Percentiles rank a stretch among this genome's conserved stretches.
These are phyloP conservation scores for Leishmania tropica DNA, from an alignment of 208 protist genomes.

Conservation along the genomic window DNA sequence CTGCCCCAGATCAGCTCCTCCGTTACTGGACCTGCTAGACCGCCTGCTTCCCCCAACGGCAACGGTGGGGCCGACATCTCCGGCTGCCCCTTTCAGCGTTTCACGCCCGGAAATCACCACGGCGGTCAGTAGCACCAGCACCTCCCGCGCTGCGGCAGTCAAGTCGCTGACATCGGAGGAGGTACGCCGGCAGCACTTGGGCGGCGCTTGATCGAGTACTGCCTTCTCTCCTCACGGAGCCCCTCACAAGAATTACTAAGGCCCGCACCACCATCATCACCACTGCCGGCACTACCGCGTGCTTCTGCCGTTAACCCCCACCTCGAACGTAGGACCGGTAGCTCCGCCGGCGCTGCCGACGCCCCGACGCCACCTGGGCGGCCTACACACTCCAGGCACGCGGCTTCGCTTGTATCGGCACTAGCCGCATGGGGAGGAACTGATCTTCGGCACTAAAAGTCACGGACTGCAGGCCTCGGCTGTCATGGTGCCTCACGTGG, in stretches of 20 bases:
- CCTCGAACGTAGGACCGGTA: background rate
- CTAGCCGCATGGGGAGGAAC: background rate
- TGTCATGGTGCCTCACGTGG: background rate
- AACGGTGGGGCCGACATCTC: background rate
- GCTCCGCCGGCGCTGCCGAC: background rate
- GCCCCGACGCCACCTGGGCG: background rate
- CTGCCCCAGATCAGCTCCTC: background rate
- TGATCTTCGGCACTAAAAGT: constrained; percentile 25
- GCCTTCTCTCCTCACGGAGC: background rate
- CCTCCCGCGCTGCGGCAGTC: background rate
- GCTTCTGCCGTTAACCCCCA: background rate
- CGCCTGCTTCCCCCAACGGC: background rate
- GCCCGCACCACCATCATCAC: background rate
- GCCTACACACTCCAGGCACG: background rate
- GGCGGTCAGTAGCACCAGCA: background rate
- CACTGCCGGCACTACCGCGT: background rate
- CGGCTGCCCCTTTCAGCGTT: background rate
- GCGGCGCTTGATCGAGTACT: background rate
- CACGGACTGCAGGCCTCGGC: constrained; percentile 10
- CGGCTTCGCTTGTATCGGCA: background rate
- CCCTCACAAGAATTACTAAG: background rate
- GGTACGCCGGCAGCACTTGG: background rate
- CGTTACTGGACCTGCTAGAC: background rate
- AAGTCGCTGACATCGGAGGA: background rate
- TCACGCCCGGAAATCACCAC: background rate